A percentile compares a stretch with the other conserved stretches of the same genome.
Conservation (phyloP, 2,329 filamentous ascomycete species). For the Nemania diffusa region DNA sequence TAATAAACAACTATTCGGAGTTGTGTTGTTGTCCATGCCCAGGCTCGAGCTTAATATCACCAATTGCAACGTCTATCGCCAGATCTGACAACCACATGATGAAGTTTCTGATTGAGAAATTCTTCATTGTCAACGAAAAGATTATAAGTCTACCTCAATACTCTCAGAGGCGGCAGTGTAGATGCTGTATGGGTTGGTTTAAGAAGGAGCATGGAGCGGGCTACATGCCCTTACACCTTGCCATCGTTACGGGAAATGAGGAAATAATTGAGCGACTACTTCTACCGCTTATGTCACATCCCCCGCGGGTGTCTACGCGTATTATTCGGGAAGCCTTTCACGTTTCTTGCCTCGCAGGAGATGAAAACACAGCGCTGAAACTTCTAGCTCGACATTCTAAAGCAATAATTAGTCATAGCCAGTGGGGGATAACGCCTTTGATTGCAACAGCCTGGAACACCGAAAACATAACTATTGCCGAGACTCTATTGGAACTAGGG, state of each 20-base stretch:
- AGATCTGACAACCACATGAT: not conserved
- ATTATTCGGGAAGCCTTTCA: not conserved
- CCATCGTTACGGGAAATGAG: not conserved
- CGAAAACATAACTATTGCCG: not conserved
- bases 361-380: not conserved
- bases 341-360: not conserved
- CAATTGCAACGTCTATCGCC: not conserved
- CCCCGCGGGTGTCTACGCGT: not conserved
- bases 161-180: too few species aligned
- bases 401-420: not conserved
- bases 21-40: not conserved
- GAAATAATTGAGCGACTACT: not conserved
- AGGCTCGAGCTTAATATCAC: not conserved
- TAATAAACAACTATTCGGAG: not conserved
- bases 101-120: not conserved
- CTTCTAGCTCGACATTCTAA: not conserved
- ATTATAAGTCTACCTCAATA: not conserved
- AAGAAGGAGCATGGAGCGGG: too few species aligned
- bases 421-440: not conserved
- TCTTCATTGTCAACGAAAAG: too few species aligned
- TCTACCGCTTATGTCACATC: not conserved
- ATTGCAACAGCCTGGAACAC: slow-evolving; percentile 27
- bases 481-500: not conserved
- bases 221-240: not conserved
- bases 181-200: too few species aligned